Base-by-base conservation (phyloP, 2,329 filamentous ascomycete species). In the Madurella fahalii region DNA sequence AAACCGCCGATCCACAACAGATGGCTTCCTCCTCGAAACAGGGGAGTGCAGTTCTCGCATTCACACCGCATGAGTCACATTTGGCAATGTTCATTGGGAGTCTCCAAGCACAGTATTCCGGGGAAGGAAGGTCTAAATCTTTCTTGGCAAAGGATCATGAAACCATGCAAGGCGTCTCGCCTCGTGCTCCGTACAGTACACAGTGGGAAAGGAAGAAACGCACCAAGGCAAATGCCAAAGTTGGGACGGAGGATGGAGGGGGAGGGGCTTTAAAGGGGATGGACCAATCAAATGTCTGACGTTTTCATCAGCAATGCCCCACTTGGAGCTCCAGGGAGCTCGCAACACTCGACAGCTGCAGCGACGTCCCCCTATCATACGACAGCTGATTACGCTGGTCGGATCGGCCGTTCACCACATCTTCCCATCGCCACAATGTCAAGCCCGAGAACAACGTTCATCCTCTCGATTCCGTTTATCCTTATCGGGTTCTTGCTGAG, bases 401-500 rank as follows among this genome's bases (percentile, higher is more conserved):
- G 20, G 31, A 41, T 37, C 16, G 9, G 4, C 34, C n/a, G 1
- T 16, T 37, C 44, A n/a, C 39, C 48, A 25, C 49, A 34, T 39
- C 31, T 7, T 37, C 16, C 47, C 53, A 49, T 32, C 9, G 12
- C 15, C 31, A 47, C 47, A 39, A 64, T 64, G 63, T 60, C 53
- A 2, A 52, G 43, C 46, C 20, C 52, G 2, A 46, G 48, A 47
- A 55, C 54, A 34, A 56, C 52, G 16, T 16, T 62, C 11, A 13
- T 63, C 17, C 42, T 65, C 17, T 61, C 63, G 2, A 60, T 63
- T 17, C 59, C 61, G 3, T 56, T 65, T 17, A 42, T 63, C 25
- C 39, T 65, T 18, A 63, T 75, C 56, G 69, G 67, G 11, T 60
- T 72, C 30, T 64, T 74, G 50, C 55, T 72, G 39, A 69, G 65